Base-by-base conservation (phyloP, 345 rosid species). In the Arabidopsis arenosa region DNA sequence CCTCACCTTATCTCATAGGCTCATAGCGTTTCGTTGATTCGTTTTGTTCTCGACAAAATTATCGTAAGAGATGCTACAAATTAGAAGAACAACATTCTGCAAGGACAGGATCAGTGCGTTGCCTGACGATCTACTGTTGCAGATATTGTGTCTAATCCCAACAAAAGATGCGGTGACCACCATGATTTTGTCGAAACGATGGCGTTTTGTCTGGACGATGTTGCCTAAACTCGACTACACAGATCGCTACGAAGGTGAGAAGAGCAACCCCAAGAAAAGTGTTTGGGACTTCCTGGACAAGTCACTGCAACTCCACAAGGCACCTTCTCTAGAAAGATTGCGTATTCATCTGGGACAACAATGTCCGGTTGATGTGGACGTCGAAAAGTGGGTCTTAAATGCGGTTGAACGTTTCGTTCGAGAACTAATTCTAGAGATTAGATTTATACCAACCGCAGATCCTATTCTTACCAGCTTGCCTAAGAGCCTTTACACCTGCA, bases 241-340 rank as follows among this genome's bases (percentile, higher is more conserved):
- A 18, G 35, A 64, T 1, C n/a, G 9, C 8, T 1, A 41, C 35
- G 28, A 1, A 63, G 4, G 4, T 23, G 26, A 23, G 26, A 23
- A 23, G 26, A 23, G 26, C 26, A 23, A 23, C 26, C 26, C 26
- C 47, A 13, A 18, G 9, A 48, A 32, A 2, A 51, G 47, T 21
- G 13, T 52, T 21, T 37, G 63, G 52, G 9, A 23, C n/a, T 52
- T 68, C 3, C 28, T 68, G 3, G 41, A 68, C 30, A 40, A 54
- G 51, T 54, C 73, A 68, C 5, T 68, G 62, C 40, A 23, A 43
- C n/a, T 23, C 1, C 37, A 68, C 11, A 39, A 41, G 15, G 73
- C 63, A 54, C 53, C 40, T 26, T 2, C 6, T 9, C 5, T 54
- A 54, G 28, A 54, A n/a, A 40, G 10, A 0, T 41, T 68, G 40